Evolutionary conservation across 768 basidiomycete species (phyloP), one percentile per base, ranked within the genome.

Genomic region (Kwoniella sp.): DNA sequence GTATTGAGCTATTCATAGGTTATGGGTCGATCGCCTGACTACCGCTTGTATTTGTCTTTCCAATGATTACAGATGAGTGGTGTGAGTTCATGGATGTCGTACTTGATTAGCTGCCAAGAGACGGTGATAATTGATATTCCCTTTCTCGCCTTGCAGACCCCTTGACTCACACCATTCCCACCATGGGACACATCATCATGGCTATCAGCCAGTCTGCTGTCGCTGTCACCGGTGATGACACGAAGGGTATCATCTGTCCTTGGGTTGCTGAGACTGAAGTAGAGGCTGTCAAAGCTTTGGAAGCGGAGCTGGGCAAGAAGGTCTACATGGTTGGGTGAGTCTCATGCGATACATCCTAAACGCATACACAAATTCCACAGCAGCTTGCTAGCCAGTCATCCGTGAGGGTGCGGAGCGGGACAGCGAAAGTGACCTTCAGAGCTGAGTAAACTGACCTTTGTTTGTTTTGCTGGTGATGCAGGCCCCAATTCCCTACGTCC

Each of bases 241-340:
- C 51, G 7, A 66, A 33, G 9, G 71, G 54, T 4, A n/a, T 65
- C 24, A 51, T 73, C 30, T 37, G 51, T 30, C 55, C 66, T 17
- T 40, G 46, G 36, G 37, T 47, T 6, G 58, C 51, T 17, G 71
- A 73, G 30, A 26, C 67, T 8, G 68, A 69, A 21, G 29, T 37
- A 6, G 66, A 60, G 37, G 58, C 52, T 8, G 57, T 60, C 0
- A 55, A 17, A 4, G 65, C 56, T 8, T 12, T 68, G 19, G 63
- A 64, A 22, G 21, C 58, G 25, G 63, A 60, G 15, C 4, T 69
- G 21, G 64, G 61, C 9, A 63, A 58, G 40, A 56, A 51, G 19
- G 48, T 70, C 24, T 51, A 64, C 22, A 65, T 63, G 64, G 53
- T 49, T n/a, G 68, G 71, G 71, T 70, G 54, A 58, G 71, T 68